Base-by-base conservation (phyloP, 2,329 filamentous ascomycete genomes). In the Claviceps capensis region DNA sequence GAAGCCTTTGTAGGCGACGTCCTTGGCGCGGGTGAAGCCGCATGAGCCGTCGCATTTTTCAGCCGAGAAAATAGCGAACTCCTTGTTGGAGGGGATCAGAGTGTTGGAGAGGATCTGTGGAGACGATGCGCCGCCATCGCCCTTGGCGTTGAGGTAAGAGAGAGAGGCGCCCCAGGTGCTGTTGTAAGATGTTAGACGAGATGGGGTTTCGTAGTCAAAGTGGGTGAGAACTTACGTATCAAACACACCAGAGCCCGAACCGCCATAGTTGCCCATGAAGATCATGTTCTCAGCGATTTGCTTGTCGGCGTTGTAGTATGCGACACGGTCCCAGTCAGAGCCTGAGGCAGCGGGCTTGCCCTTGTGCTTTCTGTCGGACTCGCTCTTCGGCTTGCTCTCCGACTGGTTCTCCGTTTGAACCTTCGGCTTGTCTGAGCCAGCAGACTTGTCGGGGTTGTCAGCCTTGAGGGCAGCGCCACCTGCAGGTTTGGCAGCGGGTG, bases 1-100 rank as follows among this genome's bases (percentile, higher is more conserved):
- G 68, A 87, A 90, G 54, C 85, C 86, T 67, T 87, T 71, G 64
- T 75, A 75, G 13, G 72, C 71, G 19, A 75, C 63, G 5, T 72
- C 63, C 4, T 62, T 60, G 38, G 65, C 67, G 42, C 72, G 72
- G n/a, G 64, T 60, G 62, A 67, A 71, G 40, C 74, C 73, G 57
- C 73, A 76, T 54, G 61, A 62, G 23, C 50, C 61, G 26, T 69
- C 64, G 56, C 74, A 77, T 49, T 68, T 62, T 54, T 69, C 58
- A 51, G 69, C 67, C 43, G 69, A 72, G 57, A 70, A 71, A 57
- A 76, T 72, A 61, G 71, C 57, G 53, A 73, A 70, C 58, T 77
- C 74, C 53, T 67, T 66, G 56, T 65, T 65, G 53, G 73, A 74
- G 34, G 65, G 65, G 49, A 76, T 63, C 34, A 59, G 54, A 22